Evolutionary conservation across 2,329 filamentous ascomycete species (phyloP), one percentile per base, ranked within the genome.

Genomic region (Neofusicoccum kwambonambiense): DNA sequence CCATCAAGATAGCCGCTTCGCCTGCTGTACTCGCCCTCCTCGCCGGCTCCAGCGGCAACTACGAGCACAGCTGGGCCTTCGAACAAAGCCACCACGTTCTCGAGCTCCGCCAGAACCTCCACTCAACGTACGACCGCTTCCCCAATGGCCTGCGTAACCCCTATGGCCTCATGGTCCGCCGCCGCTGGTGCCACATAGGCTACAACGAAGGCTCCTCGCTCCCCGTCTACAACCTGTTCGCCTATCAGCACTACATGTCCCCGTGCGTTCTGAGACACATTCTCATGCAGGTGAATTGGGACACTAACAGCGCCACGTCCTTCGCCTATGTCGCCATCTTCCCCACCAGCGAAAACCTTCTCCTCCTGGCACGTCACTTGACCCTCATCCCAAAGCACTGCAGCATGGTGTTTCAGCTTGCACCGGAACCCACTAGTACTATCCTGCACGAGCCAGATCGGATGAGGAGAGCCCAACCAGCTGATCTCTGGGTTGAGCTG

Each of bases 201-300:
- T 84, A 92, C 68, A 93, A 93, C 73, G 90, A 94, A 77, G 89
- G 90, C 8, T 91, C 89, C 0, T 91, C 87, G 4, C 83, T 90
- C n/a, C 83, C 83, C 65, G 89, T 87, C 5, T 93, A 91, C 76
- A 84, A 84, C 52, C 87, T 86, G 3, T 90, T 91, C 73, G 88
- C 92, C 70, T 92, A 89, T 76, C 91, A 89, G 71, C 80, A 88
- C 41, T 86, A 87, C 50, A 80, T 82, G 1, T 84, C 89, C 6
- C 89, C 87, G 0, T 87, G 87, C 13, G 81, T 90, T 64, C 77
- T 91, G 31, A 37, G 17, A 12, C 49, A 56, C 41, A 42, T 64
- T 11, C 61, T 64, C n/a, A 22, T 44, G 12, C 8, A 35, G 13
- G 15, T 31, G 4, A 45, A 31, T 9, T 37, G 37, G 49, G 61